Evolutionary conservation across 2,329 filamentous ascomycete genomes (phyloP), one percentile per base, ranked within the genome.

Genomic region (Paecilomyces formosus): DNA sequence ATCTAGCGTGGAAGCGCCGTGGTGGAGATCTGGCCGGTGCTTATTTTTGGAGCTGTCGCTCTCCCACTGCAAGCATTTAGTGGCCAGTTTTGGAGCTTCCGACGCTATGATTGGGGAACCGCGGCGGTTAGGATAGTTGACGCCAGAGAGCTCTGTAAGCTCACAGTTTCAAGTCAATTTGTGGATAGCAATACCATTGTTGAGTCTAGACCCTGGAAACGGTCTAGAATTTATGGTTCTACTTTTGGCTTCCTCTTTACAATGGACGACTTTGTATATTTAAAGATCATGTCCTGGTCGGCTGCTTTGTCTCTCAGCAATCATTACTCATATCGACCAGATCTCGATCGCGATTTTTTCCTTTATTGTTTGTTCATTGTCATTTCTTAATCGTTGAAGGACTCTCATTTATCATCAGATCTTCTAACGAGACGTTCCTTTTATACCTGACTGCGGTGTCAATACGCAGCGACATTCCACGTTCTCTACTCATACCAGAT

Each of bases 341-440:
- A 52, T 52, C 26, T 52, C 50, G 22, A 24, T 52, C 50, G 26
- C 50, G 22, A 28, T 18, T 5, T 52, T 52, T 28, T 28, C 50
- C 24, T 52, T 24, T 21, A 18, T 28, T 52, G 21, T 28, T 52
- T 21, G 13, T 13, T 52, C 24, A 8, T 52, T 28, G 21, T 30
- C 50, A 39, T 56, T 56, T 26, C 33, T 15, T 31, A 7, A 13
- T 12, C 22, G 24, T 15, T 18, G 31, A 21, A 45, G 18, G 39
- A 45, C 39, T 18, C 52, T 31, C 39, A 5, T 24, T 35, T 53
- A 22, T 45, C 9, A 33, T 45, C 26, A 4, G n/a, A 13, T 57
- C 56, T 57, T 57, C 55, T 57, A 35, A 30, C 13, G 49, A 55
- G 39, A 57, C 55, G 30, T 51, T 56, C 45, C 55, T 56, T 56